Conservation (phyloP, 2,329 filamentous ascomycete genomes). For the Phyllosticta ampelicida region DNA sequence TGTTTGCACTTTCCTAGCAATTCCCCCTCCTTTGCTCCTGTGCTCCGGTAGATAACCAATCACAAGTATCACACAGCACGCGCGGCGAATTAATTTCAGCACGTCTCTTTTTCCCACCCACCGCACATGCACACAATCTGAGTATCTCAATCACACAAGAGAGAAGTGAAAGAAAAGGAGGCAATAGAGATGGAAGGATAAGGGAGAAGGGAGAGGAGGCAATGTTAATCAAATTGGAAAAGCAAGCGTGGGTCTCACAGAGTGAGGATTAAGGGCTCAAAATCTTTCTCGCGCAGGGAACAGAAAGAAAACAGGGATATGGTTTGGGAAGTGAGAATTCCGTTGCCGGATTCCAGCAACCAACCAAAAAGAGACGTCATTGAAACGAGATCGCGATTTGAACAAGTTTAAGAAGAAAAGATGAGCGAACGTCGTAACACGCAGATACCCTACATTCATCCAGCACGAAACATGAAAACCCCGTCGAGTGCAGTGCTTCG, state of each 20-base stretch:
- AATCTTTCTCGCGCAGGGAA: neutral
- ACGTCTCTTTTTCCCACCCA: neutral
- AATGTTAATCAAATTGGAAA: neutral
- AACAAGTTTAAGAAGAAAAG: neutral
- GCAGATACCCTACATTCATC: constrained; percentile 9
- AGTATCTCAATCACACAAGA: neutral
- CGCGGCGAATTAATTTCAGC: neutral
- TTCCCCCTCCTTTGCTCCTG: neutral
- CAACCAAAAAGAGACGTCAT: neutral
- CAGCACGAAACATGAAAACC: constrained; percentile 5
- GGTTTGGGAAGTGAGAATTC: neutral
- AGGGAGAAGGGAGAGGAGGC: neutral
- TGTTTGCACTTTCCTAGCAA: neutral
- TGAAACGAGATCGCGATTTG: neutral
- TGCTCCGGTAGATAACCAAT: neutral
- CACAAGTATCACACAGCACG: neutral
- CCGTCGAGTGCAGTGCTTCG: neutral
- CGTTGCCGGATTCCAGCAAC: neutral
- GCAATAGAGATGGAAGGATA: neutral
- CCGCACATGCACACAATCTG: neutral
- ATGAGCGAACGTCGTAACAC: constrained; percentile 9
- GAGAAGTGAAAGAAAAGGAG: neutral
- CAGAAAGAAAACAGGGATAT: neutral
- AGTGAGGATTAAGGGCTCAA: neutral
- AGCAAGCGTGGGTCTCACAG: neutral